phyloP scores from a whole-genome alignment of 108 stramenopile species.

The Poteriospumella lacustris region DNA sequence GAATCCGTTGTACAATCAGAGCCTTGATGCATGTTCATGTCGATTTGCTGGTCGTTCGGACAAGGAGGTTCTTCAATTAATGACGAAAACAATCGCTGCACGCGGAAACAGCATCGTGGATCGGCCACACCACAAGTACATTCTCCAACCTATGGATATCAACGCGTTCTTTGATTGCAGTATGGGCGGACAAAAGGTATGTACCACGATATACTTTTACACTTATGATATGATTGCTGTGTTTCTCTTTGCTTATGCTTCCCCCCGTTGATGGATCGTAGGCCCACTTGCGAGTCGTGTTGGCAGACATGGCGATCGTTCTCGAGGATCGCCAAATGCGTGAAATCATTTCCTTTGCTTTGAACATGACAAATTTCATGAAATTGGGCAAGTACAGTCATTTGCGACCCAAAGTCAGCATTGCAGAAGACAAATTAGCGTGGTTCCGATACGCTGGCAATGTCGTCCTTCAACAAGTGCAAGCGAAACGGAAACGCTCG shows the following conservation, averaged over 20 bases:
- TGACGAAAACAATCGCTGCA: background rate
- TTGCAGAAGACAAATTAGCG: conserved; percentile 29
- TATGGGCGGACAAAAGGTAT: background rate
- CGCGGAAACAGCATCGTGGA: background rate
- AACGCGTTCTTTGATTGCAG: background rate
- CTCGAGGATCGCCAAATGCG: conserved; percentile 3
- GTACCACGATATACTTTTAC: background rate
- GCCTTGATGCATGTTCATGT: background rate
- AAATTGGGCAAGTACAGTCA: conserved; percentile 29
- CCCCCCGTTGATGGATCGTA: background rate
- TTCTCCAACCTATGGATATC: conserved; percentile 1
- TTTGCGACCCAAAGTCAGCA: conserved; percentile 27
- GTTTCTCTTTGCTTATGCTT: background rate
- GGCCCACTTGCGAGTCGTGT: background rate
- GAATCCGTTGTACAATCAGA: conserved; percentile 26
- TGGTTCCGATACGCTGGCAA: conserved; percentile 39
- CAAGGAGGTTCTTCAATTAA: background rate
- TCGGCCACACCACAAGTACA: background rate
- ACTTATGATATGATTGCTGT: background rate
- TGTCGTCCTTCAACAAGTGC: background rate
- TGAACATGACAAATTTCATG: conserved; percentile 29
- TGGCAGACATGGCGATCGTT: background rate
- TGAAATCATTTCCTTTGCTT: conserved; percentile 1
- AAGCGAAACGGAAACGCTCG: background rate
- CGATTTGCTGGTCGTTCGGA: background rate